Conservation (phyloP, 768 basidiomycete genomes). For the Leucosporidium creatinivorum region DNA sequence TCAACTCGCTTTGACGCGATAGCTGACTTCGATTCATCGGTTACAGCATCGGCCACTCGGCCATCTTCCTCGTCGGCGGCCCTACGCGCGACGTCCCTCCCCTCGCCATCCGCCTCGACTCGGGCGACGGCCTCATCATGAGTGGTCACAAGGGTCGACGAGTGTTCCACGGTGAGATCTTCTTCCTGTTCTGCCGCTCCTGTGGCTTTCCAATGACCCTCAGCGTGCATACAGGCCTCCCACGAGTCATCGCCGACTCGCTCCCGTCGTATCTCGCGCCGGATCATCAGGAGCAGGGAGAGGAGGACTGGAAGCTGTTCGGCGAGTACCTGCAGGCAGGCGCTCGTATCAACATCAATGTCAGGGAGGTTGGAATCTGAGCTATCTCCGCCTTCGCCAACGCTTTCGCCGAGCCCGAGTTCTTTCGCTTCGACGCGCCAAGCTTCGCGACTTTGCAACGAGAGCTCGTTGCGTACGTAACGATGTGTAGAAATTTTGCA, state of each 20-base stretch:
- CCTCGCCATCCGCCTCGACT: conserved; percentile 72
- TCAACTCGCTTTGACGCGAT: background rate
- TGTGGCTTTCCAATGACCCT: too few species aligned
- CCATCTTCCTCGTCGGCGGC: conserved; percentile 83
- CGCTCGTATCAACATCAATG: conserved; percentile 82
- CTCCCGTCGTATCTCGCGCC: conserved; percentile 50
- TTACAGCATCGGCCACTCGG: conserved; percentile 73
- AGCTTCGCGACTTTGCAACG: too few species aligned
- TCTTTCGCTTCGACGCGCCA: too few species aligned
- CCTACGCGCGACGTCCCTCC: conserved; percentile 68
- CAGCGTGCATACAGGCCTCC: conserved; percentile 54
- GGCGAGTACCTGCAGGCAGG: conserved; percentile 55
- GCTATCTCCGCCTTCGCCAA: too few species aligned
- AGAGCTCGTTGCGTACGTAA: too few species aligned
- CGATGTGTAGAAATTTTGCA: too few species aligned
- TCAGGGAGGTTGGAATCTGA: conserved; percentile 53
- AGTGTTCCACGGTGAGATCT: conserved; percentile 79
- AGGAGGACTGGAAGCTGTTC: conserved; percentile 52
- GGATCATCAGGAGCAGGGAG: conserved; percentile 35
- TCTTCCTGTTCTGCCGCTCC: background rate
- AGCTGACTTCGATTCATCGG: background rate
- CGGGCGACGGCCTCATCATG: conserved; percentile 90
- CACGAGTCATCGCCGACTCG: conserved; percentile 74
- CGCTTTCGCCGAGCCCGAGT: too few species aligned
- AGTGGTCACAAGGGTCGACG: conserved; percentile 74